Conservation (phyloP, 192 early-diverging fungal species). For the Haplosporangium gracile region DNA sequence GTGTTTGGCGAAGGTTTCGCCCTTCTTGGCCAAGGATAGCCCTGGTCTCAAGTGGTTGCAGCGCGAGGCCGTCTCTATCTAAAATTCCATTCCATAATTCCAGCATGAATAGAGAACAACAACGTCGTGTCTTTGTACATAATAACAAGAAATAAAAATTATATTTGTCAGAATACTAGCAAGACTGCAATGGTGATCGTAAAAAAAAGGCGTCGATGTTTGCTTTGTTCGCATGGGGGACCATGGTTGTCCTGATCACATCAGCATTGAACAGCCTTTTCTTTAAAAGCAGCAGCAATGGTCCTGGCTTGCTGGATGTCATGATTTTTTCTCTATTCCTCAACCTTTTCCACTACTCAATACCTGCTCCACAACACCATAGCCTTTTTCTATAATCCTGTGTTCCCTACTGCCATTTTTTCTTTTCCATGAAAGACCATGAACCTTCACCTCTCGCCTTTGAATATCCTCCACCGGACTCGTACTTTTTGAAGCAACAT, state of each 20-base stretch:
- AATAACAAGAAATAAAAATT: background rate
- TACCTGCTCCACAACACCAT: background rate
- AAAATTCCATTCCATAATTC: conserved; percentile 28
- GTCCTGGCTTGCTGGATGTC: too few relatives aligned
- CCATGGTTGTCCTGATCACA: background rate
- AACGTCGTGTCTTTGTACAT: background rate
- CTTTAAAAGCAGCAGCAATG: background rate
- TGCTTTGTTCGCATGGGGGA: background rate
- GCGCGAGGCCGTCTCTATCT: conserved; percentile 82
- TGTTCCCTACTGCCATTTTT: background rate
- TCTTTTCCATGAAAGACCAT: background rate
- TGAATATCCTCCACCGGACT: background rate
- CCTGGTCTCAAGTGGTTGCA: conserved; percentile 85
- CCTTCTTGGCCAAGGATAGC: conserved; percentile 76
- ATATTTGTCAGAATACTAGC: background rate
- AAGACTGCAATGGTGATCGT: background rate
- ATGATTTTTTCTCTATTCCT: background rate
- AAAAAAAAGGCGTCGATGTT: background rate
- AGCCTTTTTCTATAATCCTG: background rate
- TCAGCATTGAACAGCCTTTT: background rate
- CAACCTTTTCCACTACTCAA: background rate
- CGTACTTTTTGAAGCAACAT: background rate
- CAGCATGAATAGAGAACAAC: background rate
- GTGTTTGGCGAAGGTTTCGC: conserved; percentile 84
- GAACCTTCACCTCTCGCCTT: background rate